Base-by-base conservation (phyloP, 805 yeast species). In the Barnettozyma sp. region DNA sequence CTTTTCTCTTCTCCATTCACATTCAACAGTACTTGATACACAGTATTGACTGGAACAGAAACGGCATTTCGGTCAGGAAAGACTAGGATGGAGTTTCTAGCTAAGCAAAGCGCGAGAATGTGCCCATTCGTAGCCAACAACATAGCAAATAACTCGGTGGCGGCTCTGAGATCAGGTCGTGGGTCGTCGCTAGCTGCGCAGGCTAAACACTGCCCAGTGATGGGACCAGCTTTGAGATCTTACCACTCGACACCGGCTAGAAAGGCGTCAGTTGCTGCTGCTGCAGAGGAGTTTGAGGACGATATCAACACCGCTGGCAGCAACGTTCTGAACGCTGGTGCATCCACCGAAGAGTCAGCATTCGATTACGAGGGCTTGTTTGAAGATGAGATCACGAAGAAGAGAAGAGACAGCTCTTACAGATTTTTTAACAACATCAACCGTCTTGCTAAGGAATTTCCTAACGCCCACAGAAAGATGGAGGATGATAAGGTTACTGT, bases 351-450 rank as follows among this genome's bases (percentile, higher is more conserved):
- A 19, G 85, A 78, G 42, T 32, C 60, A 2, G 31, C 71, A 2
- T 86, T 80, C 60, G 90, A 84, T 58, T 88, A 78, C 60, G 70
- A 75, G 34, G 83, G 83, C 2, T 69, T 75, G 46, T 77, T 86
- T 56, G 71, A 72, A 40, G 58, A 60, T 32, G 92, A 87, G 50
- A 65, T 92, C 42, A 58, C 66, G 40, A 73, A 72, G 55, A 92
- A 92, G 65, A 77, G 94, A 58, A 49, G 65, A 33, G 98, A 92
- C 67, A 85, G 83, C 60, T 86, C 97, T 16, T 92, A 92, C 64
- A 81, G 99, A 52, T 90, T 74, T 61, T 92, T 92, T 73, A 92
- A 92, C 74, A 92, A 92, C 70, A 87, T 92, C 67, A 92, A 92
- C 69, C 79, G 99, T 49, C 70, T 92, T 50, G 97, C 97, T 32